Evolutionary conservation across 148 eudicot species (phyloP), one percentile per base, ranked within the genome.

Genomic region (Rhododendron simsii): DNA sequence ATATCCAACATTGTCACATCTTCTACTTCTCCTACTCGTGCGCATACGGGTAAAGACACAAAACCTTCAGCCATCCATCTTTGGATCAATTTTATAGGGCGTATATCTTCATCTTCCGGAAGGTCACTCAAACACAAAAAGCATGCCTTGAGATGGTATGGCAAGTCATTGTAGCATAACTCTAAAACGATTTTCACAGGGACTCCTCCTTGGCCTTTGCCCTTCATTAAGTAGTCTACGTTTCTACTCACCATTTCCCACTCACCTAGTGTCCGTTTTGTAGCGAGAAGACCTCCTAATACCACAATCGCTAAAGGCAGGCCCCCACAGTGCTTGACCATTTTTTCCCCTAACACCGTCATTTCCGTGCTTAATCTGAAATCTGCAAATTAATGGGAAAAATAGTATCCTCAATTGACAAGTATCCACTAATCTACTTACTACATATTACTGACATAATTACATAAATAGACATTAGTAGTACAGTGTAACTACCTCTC

Each of bases 91-190:
- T 23, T 65, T 65, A 7, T 11, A 23, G 44, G 51, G 53, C 85
- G 13, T 76, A 90, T 86, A n/a, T 81, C 85, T 33, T 57, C 26
- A 79, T 88, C 88, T 13, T 88, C 82, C 0, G 86, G 90, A 41
- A 90, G 86, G 69, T 81, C 77, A 13, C 86, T 84, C 81, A 90
- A 65, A 74, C 85, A 87, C 5, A 88, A 85, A 71, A 90, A 86
- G 59, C 88, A 81, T 9, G 90, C 88, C 67, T 88, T 90, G 1
- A 88, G 84, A 75, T 88, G 35, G 76, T 12, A 71, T 71, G 76
- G 39, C 76, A 71, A 71, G 76, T 30, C 20, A 28, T 71, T 12
- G 18, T 30, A 71, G 76, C 76, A 3, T 71, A 71, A 71, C 14
- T 33, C 45, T 41, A 41, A 41, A 41, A 41, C 7, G 45, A 41